phyloP scores from a whole-genome alignment of 805 yeast species.

The Candida bentonensis region DNA sequence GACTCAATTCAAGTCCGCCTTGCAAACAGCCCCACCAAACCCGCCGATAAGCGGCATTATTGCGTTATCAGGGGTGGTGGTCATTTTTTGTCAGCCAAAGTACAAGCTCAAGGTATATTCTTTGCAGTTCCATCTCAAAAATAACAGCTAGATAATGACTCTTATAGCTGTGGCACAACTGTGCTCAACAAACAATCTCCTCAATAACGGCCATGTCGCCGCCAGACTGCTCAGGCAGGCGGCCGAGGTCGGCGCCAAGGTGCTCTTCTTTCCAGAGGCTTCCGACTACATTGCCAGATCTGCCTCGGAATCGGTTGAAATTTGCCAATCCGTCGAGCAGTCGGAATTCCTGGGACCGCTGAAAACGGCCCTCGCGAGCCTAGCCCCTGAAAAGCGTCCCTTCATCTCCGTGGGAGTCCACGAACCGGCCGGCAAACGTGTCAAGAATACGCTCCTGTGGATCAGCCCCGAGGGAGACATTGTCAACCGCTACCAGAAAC shows the following conservation, averaged over 20 bases:
- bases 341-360: slow-evolving; percentile 31
- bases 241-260: slow-evolving; percentile 40
- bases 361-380: slow-evolving; percentile 30
- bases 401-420: slow-evolving; percentile 81
- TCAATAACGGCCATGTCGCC: slow-evolving; percentile 46
- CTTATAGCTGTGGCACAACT: slow-evolving; percentile 77
- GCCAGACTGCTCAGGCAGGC: slow-evolving; percentile 52
- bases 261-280: slow-evolving; percentile 86
- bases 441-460: slow-evolving; percentile 63
- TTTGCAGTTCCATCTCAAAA: no score
- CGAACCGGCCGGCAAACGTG: slow-evolving; percentile 50
- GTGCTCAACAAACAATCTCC: slow-evolving; percentile 53
- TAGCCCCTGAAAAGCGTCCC: slow-evolving; percentile 29
- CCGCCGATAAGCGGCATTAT: no score
- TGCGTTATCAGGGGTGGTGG: no score
- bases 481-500: slow-evolving; percentile 58
- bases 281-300: slow-evolving; percentile 71
- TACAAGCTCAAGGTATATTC: no score
- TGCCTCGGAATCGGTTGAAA: slow-evolving; percentile 45
- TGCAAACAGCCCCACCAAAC: no score
- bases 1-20: no score
- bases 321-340: slow-evolving; percentile 37
- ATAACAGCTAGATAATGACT: slow-evolving; percentile 27
- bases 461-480: slow-evolving; percentile 51
- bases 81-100: no score